Evolutionary conservation across 2,329 filamentous ascomycete species (phyloP).

Genomic region (Diaporthe sp.): DNA sequence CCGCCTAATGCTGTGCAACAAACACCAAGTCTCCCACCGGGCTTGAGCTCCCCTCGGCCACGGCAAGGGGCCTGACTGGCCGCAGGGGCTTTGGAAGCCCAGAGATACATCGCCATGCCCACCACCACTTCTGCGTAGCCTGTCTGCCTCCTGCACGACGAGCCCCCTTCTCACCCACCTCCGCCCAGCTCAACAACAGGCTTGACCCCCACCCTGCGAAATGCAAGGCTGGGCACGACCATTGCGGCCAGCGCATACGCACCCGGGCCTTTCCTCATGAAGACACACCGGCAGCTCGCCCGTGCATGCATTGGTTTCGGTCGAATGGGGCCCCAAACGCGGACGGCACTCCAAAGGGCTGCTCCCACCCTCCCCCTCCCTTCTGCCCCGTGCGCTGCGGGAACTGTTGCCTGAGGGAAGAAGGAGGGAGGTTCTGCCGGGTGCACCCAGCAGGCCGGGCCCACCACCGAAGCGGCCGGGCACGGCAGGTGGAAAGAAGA

Average conservation of each 20-base stretch:
- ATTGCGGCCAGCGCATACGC: conserved; percentile 19
- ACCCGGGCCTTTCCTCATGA: conserved; percentile 25
- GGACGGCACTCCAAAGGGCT: conserved; percentile 3
- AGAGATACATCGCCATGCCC: conserved; percentile 2
- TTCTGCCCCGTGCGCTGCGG: neutral
- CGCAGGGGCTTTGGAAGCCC: too few relatives aligned
- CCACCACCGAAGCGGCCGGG: conserved; percentile 19
- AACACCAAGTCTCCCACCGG: neutral
- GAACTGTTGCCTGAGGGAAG: conserved; percentile 13
- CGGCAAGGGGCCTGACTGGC: conserved; percentile 15
- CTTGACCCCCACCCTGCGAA: conserved; percentile 21
- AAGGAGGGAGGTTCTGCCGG: neutral
- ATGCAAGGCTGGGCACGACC: conserved; percentile 34
- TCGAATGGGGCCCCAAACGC: conserved; percentile 9
- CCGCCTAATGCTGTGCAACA: conserved; percentile 9
- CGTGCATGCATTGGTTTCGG: conserved; percentile 12
- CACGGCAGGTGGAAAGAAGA: neutral
- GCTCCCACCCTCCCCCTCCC: neutral
- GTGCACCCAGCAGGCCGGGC: neutral
- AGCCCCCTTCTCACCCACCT: conserved; percentile 3
- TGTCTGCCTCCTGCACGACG: neutral
- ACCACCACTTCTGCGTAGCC: conserved; percentile 6
- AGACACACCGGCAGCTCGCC: conserved; percentile 27
- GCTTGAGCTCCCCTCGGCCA: conserved; percentile 13
- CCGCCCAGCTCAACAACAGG: conserved; percentile 2